Base-by-base conservation (phyloP, 2,329 filamentous ascomycete genomes). In the Trichoderma aggressivum region DNA sequence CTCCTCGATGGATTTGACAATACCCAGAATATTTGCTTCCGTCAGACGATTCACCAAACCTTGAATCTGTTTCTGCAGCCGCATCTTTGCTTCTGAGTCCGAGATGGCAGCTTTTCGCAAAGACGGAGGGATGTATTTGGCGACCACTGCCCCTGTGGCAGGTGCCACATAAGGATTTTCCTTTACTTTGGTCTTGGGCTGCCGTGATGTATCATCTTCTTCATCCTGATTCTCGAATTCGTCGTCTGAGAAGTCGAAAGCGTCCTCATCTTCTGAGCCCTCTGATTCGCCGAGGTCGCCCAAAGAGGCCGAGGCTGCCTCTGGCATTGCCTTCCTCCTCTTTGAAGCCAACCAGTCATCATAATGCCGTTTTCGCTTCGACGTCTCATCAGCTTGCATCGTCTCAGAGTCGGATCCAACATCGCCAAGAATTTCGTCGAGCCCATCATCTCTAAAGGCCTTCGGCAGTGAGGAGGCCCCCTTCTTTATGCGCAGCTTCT, bases 161-260 rank as follows among this genome's bases (percentile, higher is more conserved):
- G 95, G 95, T 3, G 95, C 92, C 64, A 95, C 85, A 75, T 97
- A 98, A 5, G 95, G 95, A 75, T 98, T 98, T 80, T 98, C 95
- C 72, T 89, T 87, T 71, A 86, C 80, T 72, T 84, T 85, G 73
- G 84, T 85, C 56, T 79, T 79, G n/a, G 79, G 74, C 34, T 80
- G 78, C 65, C 81, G 78, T 36, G 74, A 59, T n/a, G 3, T 7
- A 11, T 36, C 65, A 10, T 34, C 65, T 72, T 76, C 74, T 36
- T 78, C 71, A 26, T 77, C 75, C 6, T 80, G 80, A 1, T 80
- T 79, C 10, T 80, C 77, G 1, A 74, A 70, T 3, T 75, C 74
- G 3, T 76, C 79, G 12, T 79, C 77, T 5, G 74, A 72, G 7
- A 76, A 72, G 5, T 77, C 75, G 30, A 77, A 73, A 16, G 78